A percentile compares a stretch with the other conserved stretches of the same genome.
Conservation (phyloP, 1,284 basidiomycete genomes). For the Mycosarcoma mackinlayi region DNA sequence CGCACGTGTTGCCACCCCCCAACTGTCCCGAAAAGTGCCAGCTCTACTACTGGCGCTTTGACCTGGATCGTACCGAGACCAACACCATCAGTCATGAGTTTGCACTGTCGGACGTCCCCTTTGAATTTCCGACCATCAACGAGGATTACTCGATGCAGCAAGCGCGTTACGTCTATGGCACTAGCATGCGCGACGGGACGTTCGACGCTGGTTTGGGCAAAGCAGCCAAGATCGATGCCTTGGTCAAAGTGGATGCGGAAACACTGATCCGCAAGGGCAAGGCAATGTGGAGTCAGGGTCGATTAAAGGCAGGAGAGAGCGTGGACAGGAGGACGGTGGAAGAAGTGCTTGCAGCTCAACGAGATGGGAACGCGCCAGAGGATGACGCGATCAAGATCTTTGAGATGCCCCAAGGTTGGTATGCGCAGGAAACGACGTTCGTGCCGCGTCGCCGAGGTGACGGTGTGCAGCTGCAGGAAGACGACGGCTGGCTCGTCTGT, state of each 20-base stretch:
- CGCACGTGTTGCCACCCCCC: slow-evolving; percentile 58
- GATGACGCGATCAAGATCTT: slow-evolving; percentile 68
- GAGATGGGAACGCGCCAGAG: slow-evolving; percentile 19
- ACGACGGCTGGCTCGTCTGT: slow-evolving; percentile 71
- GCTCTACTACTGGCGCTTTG: slow-evolving; percentile 71
- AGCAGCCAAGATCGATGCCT: slow-evolving; percentile 72
- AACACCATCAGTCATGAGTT: slow-evolving; percentile 69
- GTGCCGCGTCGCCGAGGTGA: slow-evolving; percentile 61
- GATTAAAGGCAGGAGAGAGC: slow-evolving; percentile 46
- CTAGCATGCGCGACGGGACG: slow-evolving; percentile 55
- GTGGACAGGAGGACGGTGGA: slow-evolving; percentile 69
- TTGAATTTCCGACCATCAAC: slow-evolving; percentile 71
- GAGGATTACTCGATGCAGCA: slow-evolving; percentile 67
- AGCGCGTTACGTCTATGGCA: slow-evolving; percentile 69
- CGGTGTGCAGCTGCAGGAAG: slow-evolving; percentile 57
- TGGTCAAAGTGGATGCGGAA: slow-evolving; percentile 70
- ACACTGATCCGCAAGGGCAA: slow-evolving; percentile 66
- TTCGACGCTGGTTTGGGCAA: slow-evolving; percentile 71
- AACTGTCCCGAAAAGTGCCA: slow-evolving; percentile 70
- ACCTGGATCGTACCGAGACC: slow-evolving; percentile 13
- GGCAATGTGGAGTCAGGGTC: slow-evolving; percentile 53
- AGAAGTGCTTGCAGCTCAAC: slow-evolving; percentile 67
- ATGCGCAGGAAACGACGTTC: slow-evolving; percentile 71
- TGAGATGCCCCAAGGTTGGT: slow-evolving; percentile 69
- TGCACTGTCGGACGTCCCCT: slow-evolving; percentile 71